Percentiles rank a stretch among this genome's conserved stretches.
Conservation (phyloP, 192 early-diverging fungal genomes). For the Chytriomyces hyalinus region DNA sequence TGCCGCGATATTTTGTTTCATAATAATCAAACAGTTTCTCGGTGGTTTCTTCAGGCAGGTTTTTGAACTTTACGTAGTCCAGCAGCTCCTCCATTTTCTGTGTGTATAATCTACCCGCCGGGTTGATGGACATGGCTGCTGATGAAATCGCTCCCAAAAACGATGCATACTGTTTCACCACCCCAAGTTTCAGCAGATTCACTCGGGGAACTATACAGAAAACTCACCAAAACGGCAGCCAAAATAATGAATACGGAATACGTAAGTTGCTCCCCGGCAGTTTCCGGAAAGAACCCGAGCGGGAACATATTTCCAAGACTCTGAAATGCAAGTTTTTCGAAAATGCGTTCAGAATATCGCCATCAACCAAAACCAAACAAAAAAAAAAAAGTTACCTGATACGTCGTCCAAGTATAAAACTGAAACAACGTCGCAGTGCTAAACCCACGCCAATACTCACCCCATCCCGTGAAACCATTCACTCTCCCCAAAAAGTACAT, state of each 20-base stretch:
- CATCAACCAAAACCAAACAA: too few species aligned
- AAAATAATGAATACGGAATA: background rate
- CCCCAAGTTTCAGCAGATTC: background rate
- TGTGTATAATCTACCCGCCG: background rate
- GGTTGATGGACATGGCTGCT: constrained; percentile 6
- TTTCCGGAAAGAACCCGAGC: background rate
- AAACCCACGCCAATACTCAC: background rate
- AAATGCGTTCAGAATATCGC: background rate
- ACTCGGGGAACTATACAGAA: background rate
- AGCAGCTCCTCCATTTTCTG: constrained; percentile 11
- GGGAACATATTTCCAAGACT: constrained; percentile 19
- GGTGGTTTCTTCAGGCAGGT: background rate
- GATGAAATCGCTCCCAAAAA: constrained; percentile 6
- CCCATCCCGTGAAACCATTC: constrained; percentile 4
- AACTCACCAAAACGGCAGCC: constrained; percentile 9
- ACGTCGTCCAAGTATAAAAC: background rate
- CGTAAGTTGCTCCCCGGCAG: background rate
- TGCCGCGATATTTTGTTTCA: constrained; percentile 33
- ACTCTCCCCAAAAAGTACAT: constrained; percentile 11
- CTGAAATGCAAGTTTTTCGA: constrained; percentile 12
- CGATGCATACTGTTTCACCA: background rate
- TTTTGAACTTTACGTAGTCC: constrained; percentile 19
- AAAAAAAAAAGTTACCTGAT: background rate
- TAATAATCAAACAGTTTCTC: constrained; percentile 26
- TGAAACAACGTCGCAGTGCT: background rate